These are phyloP conservation scores for Urtica urens DNA, from an alignment of 306 rosid genomes.

Conservation along the genomic window DNA sequence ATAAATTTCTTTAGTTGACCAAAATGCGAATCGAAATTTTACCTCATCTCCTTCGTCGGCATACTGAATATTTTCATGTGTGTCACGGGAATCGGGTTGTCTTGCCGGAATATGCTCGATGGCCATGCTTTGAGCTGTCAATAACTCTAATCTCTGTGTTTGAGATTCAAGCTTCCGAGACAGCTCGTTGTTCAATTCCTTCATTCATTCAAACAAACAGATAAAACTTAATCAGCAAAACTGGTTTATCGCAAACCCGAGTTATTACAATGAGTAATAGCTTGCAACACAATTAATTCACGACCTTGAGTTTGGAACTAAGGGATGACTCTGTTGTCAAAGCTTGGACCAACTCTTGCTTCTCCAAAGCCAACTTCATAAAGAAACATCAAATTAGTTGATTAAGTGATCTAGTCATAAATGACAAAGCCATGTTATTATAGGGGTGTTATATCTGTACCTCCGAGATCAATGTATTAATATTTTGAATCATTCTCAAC, in stretches of 20 bases:
- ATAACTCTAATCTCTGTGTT: conserved; percentile 93
- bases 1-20: too few species aligned
- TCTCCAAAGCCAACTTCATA: conserved; percentile 78
- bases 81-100: conserved; percentile 37
- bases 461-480: conserved; percentile 72
- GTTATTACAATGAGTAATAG: background rate
- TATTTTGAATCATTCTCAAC: conserved; percentile 63
- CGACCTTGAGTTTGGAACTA: conserved; percentile 74
- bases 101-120: conserved; percentile 36
- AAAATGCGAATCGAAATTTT: too few species aligned
- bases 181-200: conserved; percentile 81
- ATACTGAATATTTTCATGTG: conserved; percentile 41
- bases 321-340: conserved; percentile 68
- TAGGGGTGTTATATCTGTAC: conserved; percentile 31
- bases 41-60: conserved; percentile 99
- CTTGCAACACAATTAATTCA: background rate
- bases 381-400: conserved; percentile 15
- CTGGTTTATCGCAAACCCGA: background rate
- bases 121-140: conserved; percentile 84
- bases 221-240: too few species aligned
- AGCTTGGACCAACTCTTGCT: conserved; percentile 69
- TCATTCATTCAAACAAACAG: conserved; percentile 22
- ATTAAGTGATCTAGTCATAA: background rate
- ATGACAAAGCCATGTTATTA: background rate
- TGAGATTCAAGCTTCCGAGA: conserved; percentile 78